phyloP scores from a whole-genome alignment of 176 grass and related monocot species.

The Oryza australiensis region DNA sequence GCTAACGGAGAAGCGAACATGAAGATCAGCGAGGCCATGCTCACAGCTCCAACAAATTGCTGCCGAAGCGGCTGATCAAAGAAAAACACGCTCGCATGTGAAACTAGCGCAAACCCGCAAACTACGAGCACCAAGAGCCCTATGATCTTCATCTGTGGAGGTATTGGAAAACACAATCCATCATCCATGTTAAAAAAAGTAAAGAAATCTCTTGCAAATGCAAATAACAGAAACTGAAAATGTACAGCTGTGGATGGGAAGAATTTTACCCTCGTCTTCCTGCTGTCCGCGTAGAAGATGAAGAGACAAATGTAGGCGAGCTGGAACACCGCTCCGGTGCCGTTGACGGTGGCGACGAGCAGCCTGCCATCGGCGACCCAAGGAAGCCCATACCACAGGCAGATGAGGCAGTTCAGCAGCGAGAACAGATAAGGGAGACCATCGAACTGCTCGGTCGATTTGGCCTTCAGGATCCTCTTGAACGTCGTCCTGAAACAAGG shows the following conservation, averaged over 20 bases:
- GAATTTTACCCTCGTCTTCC: slow-evolving; percentile 51
- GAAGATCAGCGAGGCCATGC: slow-evolving; percentile 58
- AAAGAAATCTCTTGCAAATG: background rate
- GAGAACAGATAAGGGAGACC: slow-evolving; percentile 69
- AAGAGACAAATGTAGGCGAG: slow-evolving; percentile 70
- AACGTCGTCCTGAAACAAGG: slow-evolving; percentile 60
- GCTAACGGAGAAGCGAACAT: slow-evolving; percentile 84
- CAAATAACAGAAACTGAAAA: background rate
- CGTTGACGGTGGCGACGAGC: slow-evolving; percentile 80
- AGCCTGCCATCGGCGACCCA: slow-evolving; percentile 55
- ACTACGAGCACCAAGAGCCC: slow-evolving; percentile 44
- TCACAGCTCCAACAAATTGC: slow-evolving; percentile 56
- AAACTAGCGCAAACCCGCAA: slow-evolving; percentile 40
- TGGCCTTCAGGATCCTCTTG: slow-evolving; percentile 63
- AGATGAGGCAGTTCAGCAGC: slow-evolving; percentile 85
- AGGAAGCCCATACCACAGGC: slow-evolving; percentile 87
- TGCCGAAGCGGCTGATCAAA: slow-evolving; percentile 54
- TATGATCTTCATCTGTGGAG: slow-evolving; percentile 55
- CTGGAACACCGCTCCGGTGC: slow-evolving; percentile 65
- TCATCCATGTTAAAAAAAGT: background rate
- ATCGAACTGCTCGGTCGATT: slow-evolving; percentile 84
- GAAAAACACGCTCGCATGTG: slow-evolving; percentile 39
- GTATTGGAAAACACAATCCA: background rate
- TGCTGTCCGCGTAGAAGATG: slow-evolving; percentile 61
- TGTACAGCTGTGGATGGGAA: background rate